Percentiles rank a stretch among this genome's conserved stretches.
These are phyloP conservation scores for Lactarius indigo DNA, from an alignment of 768 basidiomycete species.

Conservation along the genomic window DNA sequence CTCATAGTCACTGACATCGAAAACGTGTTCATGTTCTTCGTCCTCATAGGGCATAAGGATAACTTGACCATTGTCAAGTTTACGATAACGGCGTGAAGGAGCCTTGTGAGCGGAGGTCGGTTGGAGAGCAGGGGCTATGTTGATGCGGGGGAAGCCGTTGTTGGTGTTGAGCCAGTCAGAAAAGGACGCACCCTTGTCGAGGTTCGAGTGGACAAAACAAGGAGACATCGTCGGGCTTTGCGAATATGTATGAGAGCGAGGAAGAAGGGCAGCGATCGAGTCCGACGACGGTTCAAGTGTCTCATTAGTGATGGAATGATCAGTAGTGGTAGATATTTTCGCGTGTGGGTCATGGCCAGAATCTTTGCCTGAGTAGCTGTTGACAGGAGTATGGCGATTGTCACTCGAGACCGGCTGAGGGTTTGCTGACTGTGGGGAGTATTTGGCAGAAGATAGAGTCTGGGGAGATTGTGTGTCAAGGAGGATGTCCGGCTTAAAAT, in stretches of 20 bases:
- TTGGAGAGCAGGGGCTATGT: constrained; percentile 50
- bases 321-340: not conserved
- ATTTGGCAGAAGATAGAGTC: constrained; percentile 7
- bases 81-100: constrained; percentile 28
- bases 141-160: constrained; percentile 37
- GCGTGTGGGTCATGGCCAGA: not conserved
- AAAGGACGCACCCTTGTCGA: constrained; percentile 77
- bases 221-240: constrained; percentile 57
- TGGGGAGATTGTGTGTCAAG: constrained; percentile 37
- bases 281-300: constrained; percentile 7
- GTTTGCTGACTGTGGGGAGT: not conserved
- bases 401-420: not conserved
- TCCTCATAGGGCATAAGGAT: constrained; percentile 28
- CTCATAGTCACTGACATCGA: constrained; percentile 46
- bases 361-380: not conserved
- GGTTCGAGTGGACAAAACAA: constrained; percentile 90
- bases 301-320: not conserved
- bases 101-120: constrained; percentile 15
- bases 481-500: constrained; percentile 37
- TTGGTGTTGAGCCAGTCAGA: constrained; percentile 59
- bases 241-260: constrained; percentile 24
- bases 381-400: not conserved
- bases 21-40: constrained; percentile 24
- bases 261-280: constrained; percentile 6
- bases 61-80: constrained; percentile 23